These are phyloP conservation scores for Lichtheimia ramosa DNA, from an alignment of 371 early-diverging fungal genomes.

Conservation along the genomic window DNA sequence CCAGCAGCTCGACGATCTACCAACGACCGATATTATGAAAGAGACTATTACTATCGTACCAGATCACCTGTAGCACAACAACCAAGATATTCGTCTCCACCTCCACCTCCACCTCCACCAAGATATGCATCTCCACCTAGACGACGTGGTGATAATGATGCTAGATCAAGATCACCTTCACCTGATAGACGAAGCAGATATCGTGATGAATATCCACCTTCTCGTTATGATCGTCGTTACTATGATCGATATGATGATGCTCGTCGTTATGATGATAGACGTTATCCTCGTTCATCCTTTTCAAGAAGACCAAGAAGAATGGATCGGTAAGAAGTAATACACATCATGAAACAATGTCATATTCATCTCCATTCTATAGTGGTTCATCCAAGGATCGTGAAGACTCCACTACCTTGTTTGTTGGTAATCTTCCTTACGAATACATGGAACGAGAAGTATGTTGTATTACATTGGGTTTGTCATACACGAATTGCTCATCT, in stretches of 20 bases:
- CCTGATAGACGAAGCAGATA: background rate
- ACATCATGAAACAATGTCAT: background rate
- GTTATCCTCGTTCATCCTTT: background rate
- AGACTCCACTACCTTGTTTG: slow-evolving; percentile 65
- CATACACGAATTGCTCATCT: background rate
- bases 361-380: slow-evolving; percentile 9
- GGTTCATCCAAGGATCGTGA: slow-evolving; percentile 70
- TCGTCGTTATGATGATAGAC: background rate
- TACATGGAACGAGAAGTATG: slow-evolving; percentile 69
- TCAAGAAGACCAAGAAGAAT: background rate
- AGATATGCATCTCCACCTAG: background rate
- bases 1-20: background rate
- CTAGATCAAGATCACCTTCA: background rate
- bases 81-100: background rate
- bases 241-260: background rate
- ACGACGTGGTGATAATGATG: background rate
- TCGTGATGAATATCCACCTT: background rate
- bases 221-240: background rate
- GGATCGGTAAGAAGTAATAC: background rate
- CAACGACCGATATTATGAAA: background rate
- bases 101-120: background rate
- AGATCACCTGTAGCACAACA: background rate
- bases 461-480: background rate
- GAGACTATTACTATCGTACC: slow-evolving; percentile 1
- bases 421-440: slow-evolving; percentile 82